A percentile compares a stretch with the other conserved stretches of the same genome.
Evolutionary conservation across 768 basidiomycete genomes (phyloP).

Genomic region (Boletus bicolor): DNA sequence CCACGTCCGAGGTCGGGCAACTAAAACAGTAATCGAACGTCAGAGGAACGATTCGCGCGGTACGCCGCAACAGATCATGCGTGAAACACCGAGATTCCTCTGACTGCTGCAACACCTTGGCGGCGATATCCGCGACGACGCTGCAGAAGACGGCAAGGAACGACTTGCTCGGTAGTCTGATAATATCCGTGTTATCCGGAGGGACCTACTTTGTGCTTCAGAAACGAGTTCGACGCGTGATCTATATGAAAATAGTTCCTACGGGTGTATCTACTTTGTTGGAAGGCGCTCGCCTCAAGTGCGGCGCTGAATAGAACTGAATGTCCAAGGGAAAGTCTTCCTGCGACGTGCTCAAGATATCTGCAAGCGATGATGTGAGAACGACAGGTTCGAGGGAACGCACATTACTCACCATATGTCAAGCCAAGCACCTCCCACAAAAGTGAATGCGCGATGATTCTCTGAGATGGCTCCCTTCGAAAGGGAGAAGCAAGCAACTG

Average conservation of each 20-base stretch:
- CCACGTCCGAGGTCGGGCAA: constrained; percentile 32
- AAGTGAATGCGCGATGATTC: constrained; percentile 19
- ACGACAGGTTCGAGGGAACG: not conserved
- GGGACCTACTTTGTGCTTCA: constrained; percentile 31
- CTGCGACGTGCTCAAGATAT: constrained; percentile 34
- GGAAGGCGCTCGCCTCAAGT: constrained; percentile 30
- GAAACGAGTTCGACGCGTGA: constrained; percentile 3
- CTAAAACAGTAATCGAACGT: constrained; percentile 43
- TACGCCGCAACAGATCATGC: constrained; percentile 43
- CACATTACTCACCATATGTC: not conserved
- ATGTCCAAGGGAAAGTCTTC: constrained; percentile 38
- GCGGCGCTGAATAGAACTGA: constrained; percentile 39
- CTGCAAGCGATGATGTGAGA: constrained; percentile 23
- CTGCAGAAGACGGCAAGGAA: constrained; percentile 48
- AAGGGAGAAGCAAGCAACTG: constrained; percentile 25
- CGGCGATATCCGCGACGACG: constrained; percentile 43
- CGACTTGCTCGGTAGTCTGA: constrained; percentile 37
- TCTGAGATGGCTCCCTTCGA: constrained; percentile 17
- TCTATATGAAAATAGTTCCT: constrained; percentile 9
- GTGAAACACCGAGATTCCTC: constrained; percentile 49
- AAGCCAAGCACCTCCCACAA: constrained; percentile 22
- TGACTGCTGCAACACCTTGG: constrained; percentile 40
- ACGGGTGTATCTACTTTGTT: constrained; percentile 35
- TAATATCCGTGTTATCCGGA: constrained; percentile 32
- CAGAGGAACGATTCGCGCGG: constrained; percentile 38